These are phyloP conservation scores for Candida namnaoensis DNA, from an alignment of 805 yeast species.

Conservation along the genomic window DNA sequence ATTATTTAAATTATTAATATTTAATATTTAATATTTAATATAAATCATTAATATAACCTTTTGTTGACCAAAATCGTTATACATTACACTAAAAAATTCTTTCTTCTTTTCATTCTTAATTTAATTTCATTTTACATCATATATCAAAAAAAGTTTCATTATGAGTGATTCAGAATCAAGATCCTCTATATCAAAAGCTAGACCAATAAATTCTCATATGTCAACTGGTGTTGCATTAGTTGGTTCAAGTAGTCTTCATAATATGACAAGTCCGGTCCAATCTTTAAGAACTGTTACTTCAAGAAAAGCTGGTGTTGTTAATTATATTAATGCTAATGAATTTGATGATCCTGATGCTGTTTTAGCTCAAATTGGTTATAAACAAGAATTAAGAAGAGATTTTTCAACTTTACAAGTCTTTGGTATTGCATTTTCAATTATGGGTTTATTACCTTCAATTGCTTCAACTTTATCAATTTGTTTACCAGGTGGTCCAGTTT, in stretches of 20 bases:
- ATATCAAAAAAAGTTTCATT: too few relatives aligned
- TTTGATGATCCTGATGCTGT: slow-evolving; percentile 12
- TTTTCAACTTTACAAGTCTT: slow-evolving; percentile 55
- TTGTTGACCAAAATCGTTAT: too few relatives aligned
- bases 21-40: too few relatives aligned
- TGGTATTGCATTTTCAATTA: slow-evolving; percentile 59
- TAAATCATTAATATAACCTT: too few relatives aligned
- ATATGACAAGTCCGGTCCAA: not conserved
- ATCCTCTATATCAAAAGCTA: not conserved
- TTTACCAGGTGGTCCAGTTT: slow-evolving; percentile 47
- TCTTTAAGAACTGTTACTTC: not conserved
- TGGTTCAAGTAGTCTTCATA: not conserved
- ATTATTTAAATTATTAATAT: too few relatives aligned
- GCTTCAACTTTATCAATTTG: slow-evolving; percentile 40
- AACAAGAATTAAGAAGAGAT: slow-evolving; percentile 53
- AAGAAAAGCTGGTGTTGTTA: not conserved
- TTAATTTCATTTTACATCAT: too few relatives aligned
- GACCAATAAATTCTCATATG: not conserved
- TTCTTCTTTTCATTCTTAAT: too few relatives aligned
- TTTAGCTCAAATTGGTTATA: slow-evolving; percentile 43
- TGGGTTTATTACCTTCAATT: slow-evolving; percentile 58
- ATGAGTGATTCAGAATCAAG: not conserved
- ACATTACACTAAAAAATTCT: too few relatives aligned
- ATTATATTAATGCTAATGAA: not conserved
- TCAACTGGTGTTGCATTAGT: too few relatives aligned